phyloP scores from a whole-genome alignment of 2,329 filamentous ascomycete species.

The Penicillium crustosum region DNA sequence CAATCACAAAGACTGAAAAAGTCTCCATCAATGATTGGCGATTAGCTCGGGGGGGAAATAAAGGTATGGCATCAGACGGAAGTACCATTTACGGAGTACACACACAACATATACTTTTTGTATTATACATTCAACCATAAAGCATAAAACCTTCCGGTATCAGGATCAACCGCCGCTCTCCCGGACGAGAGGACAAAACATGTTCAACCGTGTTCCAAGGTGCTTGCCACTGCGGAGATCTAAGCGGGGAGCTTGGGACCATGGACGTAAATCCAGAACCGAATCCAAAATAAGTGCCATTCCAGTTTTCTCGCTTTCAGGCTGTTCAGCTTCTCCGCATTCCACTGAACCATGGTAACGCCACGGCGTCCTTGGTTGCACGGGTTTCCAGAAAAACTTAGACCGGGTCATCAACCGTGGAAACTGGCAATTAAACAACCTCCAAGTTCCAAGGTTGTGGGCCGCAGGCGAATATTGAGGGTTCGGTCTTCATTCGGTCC shows the following conservation, averaged over 20 bases:
- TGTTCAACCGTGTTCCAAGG: not conserved
- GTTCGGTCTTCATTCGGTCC: not conserved
- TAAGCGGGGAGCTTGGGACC: not conserved
- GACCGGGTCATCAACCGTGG: not conserved
- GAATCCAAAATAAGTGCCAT: not conserved
- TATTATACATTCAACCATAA: not conserved
- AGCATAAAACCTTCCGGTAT: not conserved
- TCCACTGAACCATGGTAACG: not conserved
- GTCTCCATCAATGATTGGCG: too few relatives aligned
- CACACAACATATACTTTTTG: too few relatives aligned
- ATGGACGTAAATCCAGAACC: not conserved
- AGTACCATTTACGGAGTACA: not conserved
- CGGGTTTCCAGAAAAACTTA: conserved; percentile 3
- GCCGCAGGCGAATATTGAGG: not conserved
- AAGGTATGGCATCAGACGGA: not conserved
- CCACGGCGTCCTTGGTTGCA: not conserved
- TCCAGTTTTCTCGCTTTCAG: not conserved
- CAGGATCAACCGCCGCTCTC: conserved; percentile 8
- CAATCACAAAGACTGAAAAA: too few relatives aligned
- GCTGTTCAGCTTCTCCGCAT: conserved; percentile 6
- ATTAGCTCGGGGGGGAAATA: too few relatives aligned
- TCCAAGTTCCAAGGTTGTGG: too few relatives aligned
- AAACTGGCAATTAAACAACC: not conserved
- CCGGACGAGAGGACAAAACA: not conserved
- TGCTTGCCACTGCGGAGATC: conserved; percentile 3